Evolutionary conservation across 805 yeast genomes (phyloP).

Genomic region (Saccharomycopsis amapae): DNA sequence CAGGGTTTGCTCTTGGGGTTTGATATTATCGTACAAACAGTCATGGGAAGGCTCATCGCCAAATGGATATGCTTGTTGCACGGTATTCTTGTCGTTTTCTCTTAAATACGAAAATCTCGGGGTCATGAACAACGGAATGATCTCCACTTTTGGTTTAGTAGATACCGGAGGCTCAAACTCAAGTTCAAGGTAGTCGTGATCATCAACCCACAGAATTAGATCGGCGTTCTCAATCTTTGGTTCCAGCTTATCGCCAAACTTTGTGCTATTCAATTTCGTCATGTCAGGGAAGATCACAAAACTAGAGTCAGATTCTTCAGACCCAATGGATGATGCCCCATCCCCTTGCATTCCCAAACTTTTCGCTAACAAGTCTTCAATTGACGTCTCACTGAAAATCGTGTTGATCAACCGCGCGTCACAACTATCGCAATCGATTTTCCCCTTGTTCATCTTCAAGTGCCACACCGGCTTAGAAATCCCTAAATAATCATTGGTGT

Average conservation of each 20-base stretch:
- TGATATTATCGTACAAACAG: conserved; percentile 44
- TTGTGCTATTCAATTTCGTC: not conserved
- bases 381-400: conserved; percentile 49
- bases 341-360: conserved; percentile 27
- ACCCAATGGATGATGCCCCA: conserved; percentile 17
- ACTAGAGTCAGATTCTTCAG: not conserved
- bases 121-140: conserved; percentile 42
- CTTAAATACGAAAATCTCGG: conserved; percentile 58
- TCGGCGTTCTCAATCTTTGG: not conserved
- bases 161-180: conserved; percentile 40
- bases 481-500: conserved; percentile 38
- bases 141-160: conserved; percentile 36
- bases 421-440: conserved; percentile 58
- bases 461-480: conserved; percentile 40
- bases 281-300: conserved; percentile 9
- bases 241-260: not conserved
- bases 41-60: conserved; percentile 49
- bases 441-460: conserved; percentile 59
- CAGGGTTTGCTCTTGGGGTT: conserved; percentile 49
- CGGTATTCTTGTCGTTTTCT: conserved; percentile 39
- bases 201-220: conserved; percentile 60
- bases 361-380: conserved; percentile 35
- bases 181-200: conserved; percentile 68
- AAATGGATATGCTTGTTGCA: conserved; percentile 47
- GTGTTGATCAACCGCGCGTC: conserved; percentile 66